These are phyloP conservation scores for Umbilicus rupestris DNA, from an alignment of 164 flowering plant genomes.

Conservation along the genomic window DNA sequence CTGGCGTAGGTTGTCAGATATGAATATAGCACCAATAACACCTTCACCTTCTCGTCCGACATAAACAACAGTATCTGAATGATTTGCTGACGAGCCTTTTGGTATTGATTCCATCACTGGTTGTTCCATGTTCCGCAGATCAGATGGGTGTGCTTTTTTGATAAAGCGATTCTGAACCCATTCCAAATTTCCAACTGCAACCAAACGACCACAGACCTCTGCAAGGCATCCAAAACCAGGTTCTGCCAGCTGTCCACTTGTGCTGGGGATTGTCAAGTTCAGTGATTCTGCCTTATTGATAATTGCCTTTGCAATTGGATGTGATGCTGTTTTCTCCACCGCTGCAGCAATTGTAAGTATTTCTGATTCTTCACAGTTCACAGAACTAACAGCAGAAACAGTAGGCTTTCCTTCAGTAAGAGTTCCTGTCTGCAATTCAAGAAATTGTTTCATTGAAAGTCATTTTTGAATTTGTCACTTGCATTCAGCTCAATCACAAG, in stretches of 20 bases:
- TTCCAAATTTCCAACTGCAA: slow-evolving; percentile 70
- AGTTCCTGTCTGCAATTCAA: slow-evolving; percentile 73
- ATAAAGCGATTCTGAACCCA: slow-evolving; percentile 79
- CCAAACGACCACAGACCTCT: slow-evolving; percentile 77
- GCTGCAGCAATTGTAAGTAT: slow-evolving; percentile 85
- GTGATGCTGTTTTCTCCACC: slow-evolving; percentile 87
- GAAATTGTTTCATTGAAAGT: background rate
- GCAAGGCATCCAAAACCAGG: slow-evolving; percentile 93
- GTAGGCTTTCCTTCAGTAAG: slow-evolving; percentile 91
- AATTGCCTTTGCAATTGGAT: slow-evolving; percentile 90
- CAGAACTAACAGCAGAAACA: slow-evolving; percentile 64
- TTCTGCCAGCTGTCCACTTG: slow-evolving; percentile 74
- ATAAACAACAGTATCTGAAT: slow-evolving; percentile 71
- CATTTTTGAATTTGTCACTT: background rate
- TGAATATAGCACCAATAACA: slow-evolving; percentile 75
- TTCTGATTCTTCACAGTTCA: slow-evolving; percentile 47
- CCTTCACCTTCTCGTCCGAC: slow-evolving; percentile 97
- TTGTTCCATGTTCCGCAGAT: slow-evolving; percentile 38
- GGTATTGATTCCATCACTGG: slow-evolving; percentile 29
- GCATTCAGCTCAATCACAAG: background rate
- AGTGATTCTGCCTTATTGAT: slow-evolving; percentile 59
- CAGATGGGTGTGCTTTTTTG: slow-evolving; percentile 25
- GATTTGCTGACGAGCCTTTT: slow-evolving; percentile 25
- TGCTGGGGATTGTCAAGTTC: slow-evolving; percentile 52
- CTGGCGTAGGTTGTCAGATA: slow-evolving; percentile 61